A percentile compares a stretch with the other conserved stretches of the same genome.
Conservation (phyloP, 2,329 filamentous ascomycete species). For the Pseudogymnoascus destructans region DNA sequence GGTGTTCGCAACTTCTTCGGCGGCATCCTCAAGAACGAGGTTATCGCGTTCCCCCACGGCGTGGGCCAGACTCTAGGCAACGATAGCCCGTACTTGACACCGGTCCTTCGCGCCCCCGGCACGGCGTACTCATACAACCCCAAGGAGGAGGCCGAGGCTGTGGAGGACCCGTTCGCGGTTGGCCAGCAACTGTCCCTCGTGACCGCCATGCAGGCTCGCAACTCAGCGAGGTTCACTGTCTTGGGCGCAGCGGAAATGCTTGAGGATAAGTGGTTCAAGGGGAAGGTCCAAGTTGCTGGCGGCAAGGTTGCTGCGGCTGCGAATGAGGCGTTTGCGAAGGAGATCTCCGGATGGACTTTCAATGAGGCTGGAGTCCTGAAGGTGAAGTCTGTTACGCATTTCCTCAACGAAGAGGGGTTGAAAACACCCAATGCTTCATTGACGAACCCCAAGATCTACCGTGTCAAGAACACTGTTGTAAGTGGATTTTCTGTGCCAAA, state of each 20-base stretch:
- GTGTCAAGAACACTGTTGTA: slow-evolving; percentile 94
- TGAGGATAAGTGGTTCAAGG: slow-evolving; percentile 78
- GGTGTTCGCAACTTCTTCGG: slow-evolving; percentile 69
- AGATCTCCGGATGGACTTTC: slow-evolving; percentile 89
- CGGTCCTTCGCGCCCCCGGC: slow-evolving; percentile 66
- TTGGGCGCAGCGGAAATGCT: slow-evolving; percentile 79
- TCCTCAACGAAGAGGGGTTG: slow-evolving; percentile 42
- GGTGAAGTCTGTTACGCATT: slow-evolving; percentile 73
- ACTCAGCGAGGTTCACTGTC: slow-evolving; percentile 79
- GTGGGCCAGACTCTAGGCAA: slow-evolving; percentile 73
- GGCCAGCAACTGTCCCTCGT: slow-evolving; percentile 74
- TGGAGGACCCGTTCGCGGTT: slow-evolving; percentile 75
- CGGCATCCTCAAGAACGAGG: slow-evolving; percentile 37
- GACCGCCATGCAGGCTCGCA: slow-evolving; percentile 80
- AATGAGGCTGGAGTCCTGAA: slow-evolving; percentile 83
- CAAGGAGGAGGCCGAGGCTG: slow-evolving; percentile 61
- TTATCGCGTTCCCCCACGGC: slow-evolving; percentile 70
- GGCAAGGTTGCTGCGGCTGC: slow-evolving; percentile 44
- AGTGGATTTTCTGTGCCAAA: slow-evolving; percentile 30
- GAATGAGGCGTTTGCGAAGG: slow-evolving; percentile 77
- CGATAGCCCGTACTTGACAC: slow-evolving; percentile 59
- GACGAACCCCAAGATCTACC: slow-evolving; percentile 77
- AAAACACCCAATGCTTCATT: slow-evolving; percentile 31
- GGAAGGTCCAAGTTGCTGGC: slow-evolving; percentile 46
- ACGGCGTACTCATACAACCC: slow-evolving; percentile 92